Base-by-base conservation (phyloP, 495 filamentous ascomycete species). In the Neurospora sublineolata region DNA sequence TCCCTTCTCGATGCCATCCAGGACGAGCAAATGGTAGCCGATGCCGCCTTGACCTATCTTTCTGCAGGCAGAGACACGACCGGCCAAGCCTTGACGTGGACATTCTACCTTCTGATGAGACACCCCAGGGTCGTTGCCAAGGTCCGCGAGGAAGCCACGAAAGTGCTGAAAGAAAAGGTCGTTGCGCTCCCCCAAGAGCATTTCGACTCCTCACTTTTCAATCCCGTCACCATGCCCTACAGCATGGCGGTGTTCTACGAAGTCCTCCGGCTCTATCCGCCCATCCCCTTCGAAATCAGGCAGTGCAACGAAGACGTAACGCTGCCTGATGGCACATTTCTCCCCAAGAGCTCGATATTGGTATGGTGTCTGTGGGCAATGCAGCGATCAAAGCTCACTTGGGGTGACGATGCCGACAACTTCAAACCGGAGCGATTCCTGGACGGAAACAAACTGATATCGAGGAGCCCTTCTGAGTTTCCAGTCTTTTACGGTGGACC, bases 401-500 rank as follows among this genome's bases (percentile, higher is more conserved):
- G 87, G 87, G 87, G 87, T 23, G 81, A 82, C 0, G 85, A 89
- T 72, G 83, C 87, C 4, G 84, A 86, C 52, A 73, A 72, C 0
- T 89, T 89, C 75, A 75, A 76, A 39, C 87, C 87, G 3, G 84
- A 86, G 38, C 72, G 87, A 73, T 89, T 87, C 81, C 76, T 89
- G 10, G 77, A 77, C 12, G 71, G 46, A 30, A 77, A 79, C 10
- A 80, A 77, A 39, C 67, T 87, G 10, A 68, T 83, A 8, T 77
- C 77, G 0, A 85, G 82, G 72, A 82, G 80, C 39, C 77, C 86
- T 7, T 83, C 80, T 52, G 87, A 88, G 76, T 89, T 85, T 72
- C 86, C 87, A 2, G 87, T 89, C 11, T 89, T 89, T 73, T 88
- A 89, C 64, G 87, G 86, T 16, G 87, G 87, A 1, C 81, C 85